phyloP scores from a whole-genome alignment of 495 filamentous ascomycete genomes.

The Hypoxylon trugodes region DNA sequence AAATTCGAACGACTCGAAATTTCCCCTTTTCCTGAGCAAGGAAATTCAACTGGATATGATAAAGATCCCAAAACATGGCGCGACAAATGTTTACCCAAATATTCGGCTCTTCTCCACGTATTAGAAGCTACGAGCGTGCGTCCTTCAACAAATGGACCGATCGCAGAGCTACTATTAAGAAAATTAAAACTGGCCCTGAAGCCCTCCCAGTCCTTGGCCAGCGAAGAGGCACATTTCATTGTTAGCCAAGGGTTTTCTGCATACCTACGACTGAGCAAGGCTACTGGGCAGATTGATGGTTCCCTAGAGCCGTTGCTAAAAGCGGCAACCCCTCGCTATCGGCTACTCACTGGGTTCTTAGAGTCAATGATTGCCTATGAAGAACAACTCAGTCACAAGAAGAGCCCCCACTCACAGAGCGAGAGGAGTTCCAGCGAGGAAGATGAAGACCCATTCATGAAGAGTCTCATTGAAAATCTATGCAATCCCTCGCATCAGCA shows the following conservation, averaged over 20 bases:
- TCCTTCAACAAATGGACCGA: constrained; percentile 61
- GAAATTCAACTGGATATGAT: constrained; percentile 50
- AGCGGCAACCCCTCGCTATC: constrained; percentile 67
- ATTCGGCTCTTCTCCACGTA: constrained; percentile 61
- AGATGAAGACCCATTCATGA: constrained; percentile 63
- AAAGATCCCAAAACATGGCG: constrained; percentile 63
- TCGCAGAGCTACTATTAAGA: constrained; percentile 62
- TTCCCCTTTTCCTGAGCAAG: constrained; percentile 64
- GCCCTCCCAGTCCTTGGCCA: constrained; percentile 60
- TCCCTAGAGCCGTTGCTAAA: constrained; percentile 66
- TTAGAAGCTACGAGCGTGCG: constrained; percentile 58
- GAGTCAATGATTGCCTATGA: constrained; percentile 71
- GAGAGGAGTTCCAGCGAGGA: constrained; percentile 50
- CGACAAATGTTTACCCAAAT: constrained; percentile 63
- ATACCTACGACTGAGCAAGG: constrained; percentile 60
- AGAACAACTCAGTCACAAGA: constrained; percentile 53
- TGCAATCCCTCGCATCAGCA: constrained; percentile 74
- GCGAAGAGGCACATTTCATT: constrained; percentile 66
- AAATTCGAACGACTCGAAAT: constrained; percentile 66
- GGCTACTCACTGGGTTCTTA: constrained; percentile 70
- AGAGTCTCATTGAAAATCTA: constrained; percentile 74
- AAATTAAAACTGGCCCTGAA: constrained; percentile 66
- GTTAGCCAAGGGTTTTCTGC: constrained; percentile 64
- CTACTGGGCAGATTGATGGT: constrained; percentile 57
- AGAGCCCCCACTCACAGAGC: constrained; percentile 37